phyloP scores from a whole-genome alignment of 768 basidiomycete species.

The Lanmaoa pseudosensibilis region DNA sequence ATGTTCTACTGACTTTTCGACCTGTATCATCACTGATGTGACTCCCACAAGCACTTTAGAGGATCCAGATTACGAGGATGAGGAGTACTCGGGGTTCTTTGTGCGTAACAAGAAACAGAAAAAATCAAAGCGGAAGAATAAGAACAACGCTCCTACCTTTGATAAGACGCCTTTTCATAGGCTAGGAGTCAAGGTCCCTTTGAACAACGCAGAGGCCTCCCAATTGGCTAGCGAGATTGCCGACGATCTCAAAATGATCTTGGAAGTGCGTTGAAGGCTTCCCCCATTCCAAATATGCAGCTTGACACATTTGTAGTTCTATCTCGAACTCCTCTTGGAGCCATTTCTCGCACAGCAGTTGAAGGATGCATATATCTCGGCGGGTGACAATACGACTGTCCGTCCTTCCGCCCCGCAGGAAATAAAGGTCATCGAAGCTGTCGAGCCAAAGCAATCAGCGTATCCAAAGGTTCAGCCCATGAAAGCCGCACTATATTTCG shows the following conservation, averaged over 20 bases:
- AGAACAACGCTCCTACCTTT: constrained; percentile 12
- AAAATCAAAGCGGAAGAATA: constrained; percentile 21
- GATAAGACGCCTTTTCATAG: constrained; percentile 33
- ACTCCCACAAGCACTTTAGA: neutral
- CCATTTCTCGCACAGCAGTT: constrained; percentile 13
- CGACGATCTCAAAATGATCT: constrained; percentile 22
- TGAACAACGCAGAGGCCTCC: constrained; percentile 17
- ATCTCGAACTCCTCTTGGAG: constrained; percentile 21
- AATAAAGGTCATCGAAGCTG: neutral
- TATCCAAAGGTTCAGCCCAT: constrained; percentile 54
- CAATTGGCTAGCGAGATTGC: constrained; percentile 18
- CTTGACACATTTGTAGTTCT: constrained; percentile 23
- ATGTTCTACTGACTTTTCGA: constrained; percentile 11
- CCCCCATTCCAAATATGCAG: too few species aligned
- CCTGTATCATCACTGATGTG: neutral
- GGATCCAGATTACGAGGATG: constrained; percentile 3
- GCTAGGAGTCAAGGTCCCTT: constrained; percentile 31
- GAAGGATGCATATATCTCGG: constrained; percentile 10
- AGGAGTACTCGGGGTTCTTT: constrained; percentile 5
- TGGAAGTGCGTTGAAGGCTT: constrained; percentile 27
- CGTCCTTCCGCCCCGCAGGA: neutral
- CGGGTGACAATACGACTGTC: neutral
- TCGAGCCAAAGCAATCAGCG: constrained; percentile 25
- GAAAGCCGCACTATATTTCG: constrained; percentile 61
- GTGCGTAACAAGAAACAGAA: constrained; percentile 30